A percentile compares a stretch with the other conserved stretches of the same genome.
phyloP scores from a whole-genome alignment of 1,284 basidiomycete genomes.

The Moesziomyces sp. region DNA sequence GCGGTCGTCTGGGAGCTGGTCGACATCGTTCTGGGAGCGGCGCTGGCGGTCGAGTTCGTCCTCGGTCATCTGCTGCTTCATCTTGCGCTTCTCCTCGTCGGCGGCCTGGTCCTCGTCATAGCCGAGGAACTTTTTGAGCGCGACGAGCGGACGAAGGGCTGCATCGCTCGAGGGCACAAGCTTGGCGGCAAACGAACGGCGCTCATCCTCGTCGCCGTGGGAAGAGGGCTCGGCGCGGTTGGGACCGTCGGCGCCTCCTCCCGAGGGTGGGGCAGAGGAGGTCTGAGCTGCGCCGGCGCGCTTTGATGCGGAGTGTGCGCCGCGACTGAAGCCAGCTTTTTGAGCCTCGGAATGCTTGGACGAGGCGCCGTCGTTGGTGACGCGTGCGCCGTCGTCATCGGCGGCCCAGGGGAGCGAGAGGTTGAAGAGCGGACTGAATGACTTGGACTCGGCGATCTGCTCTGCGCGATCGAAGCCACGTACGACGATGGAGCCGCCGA shows the following conservation, averaged over 20 bases:
- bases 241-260: slow-evolving; percentile 42
- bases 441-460: slow-evolving; percentile 37
- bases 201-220: slow-evolving; percentile 34
- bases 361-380: neutral
- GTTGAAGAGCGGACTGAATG: slow-evolving; percentile 26
- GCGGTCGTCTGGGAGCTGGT: slow-evolving; percentile 38
- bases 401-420: slow-evolving; percentile 43
- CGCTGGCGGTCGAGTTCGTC: slow-evolving; percentile 38
- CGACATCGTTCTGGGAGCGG: slow-evolving; percentile 17
- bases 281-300: slow-evolving; percentile 47
- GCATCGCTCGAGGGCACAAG: slow-evolving; percentile 52
- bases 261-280: slow-evolving; percentile 27
- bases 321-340: slow-evolving; percentile 27
- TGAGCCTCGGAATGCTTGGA: slow-evolving; percentile 17
- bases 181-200: slow-evolving; percentile 31
- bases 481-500: slow-evolving; percentile 59
- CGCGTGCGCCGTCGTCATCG: slow-evolving; percentile 13
- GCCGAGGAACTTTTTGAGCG: slow-evolving; percentile 43
- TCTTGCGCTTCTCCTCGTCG: slow-evolving; percentile 49
- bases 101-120: slow-evolving; percentile 46
- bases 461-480: slow-evolving; percentile 60
- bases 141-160: slow-evolving; percentile 35
- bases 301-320: slow-evolving; percentile 32
- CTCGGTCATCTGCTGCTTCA: slow-evolving; percentile 55
- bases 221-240: slow-evolving; percentile 7